These are phyloP conservation scores for Dryas octopetala DNA, from an alignment of 306 rosid genomes.

Conservation along the genomic window DNA sequence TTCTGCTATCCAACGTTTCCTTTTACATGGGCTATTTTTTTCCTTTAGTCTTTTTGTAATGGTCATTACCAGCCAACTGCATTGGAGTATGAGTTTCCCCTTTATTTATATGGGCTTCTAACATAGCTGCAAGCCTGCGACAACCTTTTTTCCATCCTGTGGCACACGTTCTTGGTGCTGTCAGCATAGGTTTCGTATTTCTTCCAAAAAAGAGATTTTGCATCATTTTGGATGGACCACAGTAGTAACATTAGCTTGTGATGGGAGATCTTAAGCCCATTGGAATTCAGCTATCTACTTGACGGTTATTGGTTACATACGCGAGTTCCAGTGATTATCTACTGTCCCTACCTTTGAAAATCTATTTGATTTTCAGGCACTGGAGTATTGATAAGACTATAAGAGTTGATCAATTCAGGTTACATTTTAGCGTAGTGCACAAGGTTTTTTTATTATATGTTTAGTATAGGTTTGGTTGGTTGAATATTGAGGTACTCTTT, in stretches of 20 bases:
- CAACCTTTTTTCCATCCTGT: background rate
- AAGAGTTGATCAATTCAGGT: background rate
- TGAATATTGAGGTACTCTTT: background rate
- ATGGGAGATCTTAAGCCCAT: background rate
- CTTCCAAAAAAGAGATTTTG: background rate
- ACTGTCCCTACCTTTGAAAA: background rate
- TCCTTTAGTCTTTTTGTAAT: background rate
- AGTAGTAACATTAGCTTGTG: background rate
- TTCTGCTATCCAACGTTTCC: background rate
- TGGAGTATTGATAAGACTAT: background rate
- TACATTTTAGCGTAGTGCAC: background rate
- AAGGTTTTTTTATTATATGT: background rate
- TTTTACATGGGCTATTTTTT: background rate
- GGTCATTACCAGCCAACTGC: background rate
- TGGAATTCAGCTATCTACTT: background rate
- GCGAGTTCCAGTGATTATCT: background rate
- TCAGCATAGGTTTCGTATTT: background rate
- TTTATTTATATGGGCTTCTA: background rate
- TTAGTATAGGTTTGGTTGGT: background rate
- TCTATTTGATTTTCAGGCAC: background rate
- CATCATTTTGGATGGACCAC: background rate
- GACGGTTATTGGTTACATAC: background rate
- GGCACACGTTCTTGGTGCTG: background rate
- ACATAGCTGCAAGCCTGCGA: constrained; percentile 2
- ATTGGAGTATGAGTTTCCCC: background rate